Evolutionary conservation across 2,329 filamentous ascomycete genomes (phyloP), one percentile per base, ranked within the genome.

Genomic region (Phaeosphaeriaceae sp.): DNA sequence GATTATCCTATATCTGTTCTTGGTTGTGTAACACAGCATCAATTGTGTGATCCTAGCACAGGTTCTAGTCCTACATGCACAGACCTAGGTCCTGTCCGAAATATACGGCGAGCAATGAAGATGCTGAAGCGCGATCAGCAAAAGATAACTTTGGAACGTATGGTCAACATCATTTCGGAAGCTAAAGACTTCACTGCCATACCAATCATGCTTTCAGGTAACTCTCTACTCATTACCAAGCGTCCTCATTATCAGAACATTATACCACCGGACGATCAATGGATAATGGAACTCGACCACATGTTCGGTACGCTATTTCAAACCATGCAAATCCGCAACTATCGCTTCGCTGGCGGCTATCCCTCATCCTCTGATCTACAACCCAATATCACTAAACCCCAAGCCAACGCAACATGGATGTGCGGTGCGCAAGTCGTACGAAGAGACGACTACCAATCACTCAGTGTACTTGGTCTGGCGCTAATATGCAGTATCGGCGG

Each of bases 321-420:
- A 28, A 12, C 16, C 16, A 32, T 30, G 6, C 39, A 41, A 16
- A 41, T 41, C 28, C 26, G 39, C 15, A 41, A 41, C 9, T 41
- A 41, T 28, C 15, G 39, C 11, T 41, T 17, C 28, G 30, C 39
- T 0, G 39, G 39, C 8, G 39, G 39, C 4, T 41, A 41, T 18
- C 5, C n/a, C 6, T 32, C 39, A 7, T 8, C 28, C 8, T 16
- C 30, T 3, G 16, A 17, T 11, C 4, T 41, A 5, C 15, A 41
- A 17, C 39, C 39, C 3, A 23, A 18, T 2, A 32, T 41, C n/a
- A 32, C 26, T 3, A 9, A n/a, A 8, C 39, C 39, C 4, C 8
- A 13, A 9, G 28, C 39, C 2, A 41, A 41, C 28, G 39, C 29
- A n/a, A 41, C 39, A n/a, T 41, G 39, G 39, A 41, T 41, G 39